Percentiles rank a stretch among this genome's conserved stretches.
Evolutionary conservation across 192 early-diverging fungal genomes (phyloP).

Genomic region (Coemansia pectinata): DNA sequence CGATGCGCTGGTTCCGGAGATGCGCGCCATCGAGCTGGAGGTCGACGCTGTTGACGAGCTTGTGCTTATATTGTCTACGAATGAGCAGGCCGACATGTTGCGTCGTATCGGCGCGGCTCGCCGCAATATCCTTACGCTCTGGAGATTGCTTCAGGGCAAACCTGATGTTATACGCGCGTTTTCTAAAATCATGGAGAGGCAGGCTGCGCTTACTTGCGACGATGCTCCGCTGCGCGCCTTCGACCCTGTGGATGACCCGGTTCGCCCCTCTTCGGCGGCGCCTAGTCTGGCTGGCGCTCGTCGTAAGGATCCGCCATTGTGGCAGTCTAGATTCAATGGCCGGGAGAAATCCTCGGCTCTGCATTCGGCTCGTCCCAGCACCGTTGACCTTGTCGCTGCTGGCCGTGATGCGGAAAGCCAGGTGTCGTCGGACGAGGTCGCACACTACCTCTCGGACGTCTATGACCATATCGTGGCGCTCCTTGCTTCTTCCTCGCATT

Average conservation of each 20-base stretch:
- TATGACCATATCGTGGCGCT: conserved; percentile 76
- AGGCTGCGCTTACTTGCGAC: conserved; percentile 14
- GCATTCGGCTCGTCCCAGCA: conserved; percentile 23
- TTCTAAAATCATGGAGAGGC: conserved; percentile 62
- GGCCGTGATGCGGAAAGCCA: background rate
- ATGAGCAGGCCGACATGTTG: conserved; percentile 83
- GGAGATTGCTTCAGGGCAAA: conserved; percentile 70
- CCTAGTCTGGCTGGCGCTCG: background rate
- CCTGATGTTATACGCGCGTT: conserved; percentile 73
- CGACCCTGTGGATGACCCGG: background rate
- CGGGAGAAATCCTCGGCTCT: conserved; percentile 12
- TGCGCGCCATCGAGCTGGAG: conserved; percentile 88
- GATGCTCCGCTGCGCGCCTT: conserved; percentile 1
- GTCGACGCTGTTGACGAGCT: conserved; percentile 96
- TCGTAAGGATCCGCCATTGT: conserved; percentile 10
- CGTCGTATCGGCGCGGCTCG: conserved; percentile 70
- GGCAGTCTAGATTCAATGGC: conserved; percentile 15
- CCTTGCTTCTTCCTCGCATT: conserved; percentile 67
- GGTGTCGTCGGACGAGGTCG: conserved; percentile 56
- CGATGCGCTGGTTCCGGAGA: conserved; percentile 85
- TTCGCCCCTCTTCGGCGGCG: background rate
- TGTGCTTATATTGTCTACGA: conserved; percentile 87
- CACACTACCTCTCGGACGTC: conserved; percentile 73
- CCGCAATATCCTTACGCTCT: conserved; percentile 68
- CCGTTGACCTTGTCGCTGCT: conserved; percentile 15